These are phyloP conservation scores for Sabuloglossum arenarium DNA, from an alignment of 495 filamentous ascomycete species.

Conservation along the genomic window DNA sequence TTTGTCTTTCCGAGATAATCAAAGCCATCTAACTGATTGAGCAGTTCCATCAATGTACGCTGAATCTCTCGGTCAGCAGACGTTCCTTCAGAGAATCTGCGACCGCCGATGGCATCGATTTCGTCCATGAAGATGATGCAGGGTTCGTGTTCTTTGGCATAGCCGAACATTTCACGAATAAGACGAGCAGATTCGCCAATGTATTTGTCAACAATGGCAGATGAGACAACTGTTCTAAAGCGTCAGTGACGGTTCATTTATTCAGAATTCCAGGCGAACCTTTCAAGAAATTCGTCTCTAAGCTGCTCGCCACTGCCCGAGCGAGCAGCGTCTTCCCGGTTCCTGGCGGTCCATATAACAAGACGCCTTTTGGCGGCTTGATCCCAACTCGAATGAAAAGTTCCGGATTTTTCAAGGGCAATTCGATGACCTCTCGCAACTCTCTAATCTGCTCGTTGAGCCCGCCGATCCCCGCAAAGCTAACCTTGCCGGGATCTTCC, in stretches of 20 bases:
- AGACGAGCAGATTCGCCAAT: constrained; percentile 95
- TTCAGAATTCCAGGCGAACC: constrained; percentile 28
- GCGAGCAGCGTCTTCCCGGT: constrained; percentile 95
- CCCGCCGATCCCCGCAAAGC: constrained; percentile 96
- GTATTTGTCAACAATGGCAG: constrained; percentile 99
- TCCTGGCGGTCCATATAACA: constrained; percentile 93
- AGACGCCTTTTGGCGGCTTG: constrained; percentile 94
- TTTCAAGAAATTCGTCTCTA: constrained; percentile 98
- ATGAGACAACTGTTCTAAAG: constrained; percentile 60
- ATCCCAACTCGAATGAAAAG: constrained; percentile 94
- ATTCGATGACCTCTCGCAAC: constrained; percentile 90
- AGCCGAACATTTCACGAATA: constrained; percentile 99
- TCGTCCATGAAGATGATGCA: constrained; percentile 99
- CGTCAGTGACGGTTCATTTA: background rate
- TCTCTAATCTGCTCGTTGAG: constrained; percentile 98
- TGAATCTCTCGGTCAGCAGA: constrained; percentile 98
- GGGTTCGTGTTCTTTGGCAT: constrained; percentile 97
- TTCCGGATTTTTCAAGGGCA: constrained; percentile 97
- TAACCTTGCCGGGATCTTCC: constrained; percentile 93
- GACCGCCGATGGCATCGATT: constrained; percentile 96
- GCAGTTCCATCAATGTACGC: constrained; percentile 94
- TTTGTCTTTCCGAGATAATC: constrained; percentile 99
- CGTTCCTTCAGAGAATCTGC: constrained; percentile 95
- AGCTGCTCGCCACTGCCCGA: constrained; percentile 83
- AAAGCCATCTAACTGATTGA: constrained; percentile 98